These are phyloP conservation scores for Hyphopichia homilentoma DNA, from an alignment of 805 yeast genomes.

Conservation along the genomic window DNA sequence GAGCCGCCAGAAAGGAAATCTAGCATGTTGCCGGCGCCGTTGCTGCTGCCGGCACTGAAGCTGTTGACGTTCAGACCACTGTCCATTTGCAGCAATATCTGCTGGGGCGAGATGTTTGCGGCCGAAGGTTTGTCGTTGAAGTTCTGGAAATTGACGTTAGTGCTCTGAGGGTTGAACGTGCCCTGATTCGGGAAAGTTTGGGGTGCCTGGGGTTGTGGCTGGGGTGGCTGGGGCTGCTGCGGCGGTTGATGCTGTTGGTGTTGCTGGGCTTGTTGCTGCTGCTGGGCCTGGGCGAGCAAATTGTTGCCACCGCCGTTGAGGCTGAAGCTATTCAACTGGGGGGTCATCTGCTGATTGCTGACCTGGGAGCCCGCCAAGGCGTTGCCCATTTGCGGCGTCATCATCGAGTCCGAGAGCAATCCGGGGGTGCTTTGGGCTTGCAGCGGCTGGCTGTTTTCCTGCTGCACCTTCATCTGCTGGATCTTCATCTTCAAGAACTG, in stretches of 20 bases:
- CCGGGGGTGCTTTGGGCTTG: no score
- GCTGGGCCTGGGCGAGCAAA: conserved; percentile 1
- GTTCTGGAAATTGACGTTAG: conserved; percentile 3
- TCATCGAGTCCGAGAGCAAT: neutral
- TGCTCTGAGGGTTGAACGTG: conserved; percentile 2
- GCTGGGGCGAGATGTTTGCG: conserved; percentile 34
- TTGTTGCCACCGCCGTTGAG: no score
- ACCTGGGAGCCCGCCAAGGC: neutral
- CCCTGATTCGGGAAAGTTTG: conserved; percentile 1
- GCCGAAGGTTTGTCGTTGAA: conserved; percentile 2
- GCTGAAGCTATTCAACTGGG: conserved; percentile 5
- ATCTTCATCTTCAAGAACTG: conserved; percentile 38
- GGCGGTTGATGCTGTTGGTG: conserved; percentile 7
- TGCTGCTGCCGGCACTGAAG: neutral
- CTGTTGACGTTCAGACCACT: conserved; percentile 1
- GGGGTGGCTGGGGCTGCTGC: conserved; percentile 7
- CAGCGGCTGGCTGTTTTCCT: conserved; percentile 5
- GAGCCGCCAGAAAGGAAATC: no score
- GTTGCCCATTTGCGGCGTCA: neutral
- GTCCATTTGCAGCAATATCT: conserved; percentile 30
- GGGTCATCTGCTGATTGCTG: no score
- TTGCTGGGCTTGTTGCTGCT: conserved; percentile 5
- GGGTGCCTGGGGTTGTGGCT: neutral
- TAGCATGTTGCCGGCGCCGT: no score
- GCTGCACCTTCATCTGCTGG: conserved; percentile 33